A percentile compares a stretch with the other conserved stretches of the same genome.
Evolutionary conservation across 148 eudicot species (phyloP).

Genomic region (Agrostemma githago): DNA sequence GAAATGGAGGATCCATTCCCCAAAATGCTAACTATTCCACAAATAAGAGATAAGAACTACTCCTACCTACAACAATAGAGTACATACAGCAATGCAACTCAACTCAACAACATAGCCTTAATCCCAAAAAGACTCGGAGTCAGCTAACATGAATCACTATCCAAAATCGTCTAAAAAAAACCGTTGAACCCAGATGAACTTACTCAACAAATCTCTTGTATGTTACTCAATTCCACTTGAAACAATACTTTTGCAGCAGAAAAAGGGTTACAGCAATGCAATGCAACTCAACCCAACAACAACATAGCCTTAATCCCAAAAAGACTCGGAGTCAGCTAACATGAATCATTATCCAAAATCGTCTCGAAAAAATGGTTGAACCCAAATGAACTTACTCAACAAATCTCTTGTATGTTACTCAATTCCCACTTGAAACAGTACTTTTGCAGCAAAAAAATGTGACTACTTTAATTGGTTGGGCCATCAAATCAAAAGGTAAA

Average conservation of each 20-base stretch:
- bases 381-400: not conserved
- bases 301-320: not conserved
- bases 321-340: too few relatives aligned
- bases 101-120: not conserved
- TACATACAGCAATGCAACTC: not conserved
- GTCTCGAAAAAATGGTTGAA: too few relatives aligned
- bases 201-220: not conserved
- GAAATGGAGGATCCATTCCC: not conserved
- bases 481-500: constrained; percentile 3
- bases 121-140: too few relatives aligned
- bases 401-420: too few relatives aligned
- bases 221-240: too few relatives aligned
- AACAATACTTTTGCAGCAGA: not conserved
- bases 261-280: not conserved
- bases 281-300: not conserved
- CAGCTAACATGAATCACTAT: too few relatives aligned
- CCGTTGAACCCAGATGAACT: not conserved
- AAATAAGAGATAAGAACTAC: not conserved
- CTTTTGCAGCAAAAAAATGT: not conserved
- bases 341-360: too few relatives aligned
- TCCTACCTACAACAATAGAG: not conserved
- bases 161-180: too few relatives aligned
- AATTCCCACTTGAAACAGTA: not conserved
- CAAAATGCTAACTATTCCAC: not conserved
- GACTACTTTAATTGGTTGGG: not conserved